Base-by-base conservation (phyloP, 2,329 filamentous ascomycete species). In the Talaromyces sp. region DNA sequence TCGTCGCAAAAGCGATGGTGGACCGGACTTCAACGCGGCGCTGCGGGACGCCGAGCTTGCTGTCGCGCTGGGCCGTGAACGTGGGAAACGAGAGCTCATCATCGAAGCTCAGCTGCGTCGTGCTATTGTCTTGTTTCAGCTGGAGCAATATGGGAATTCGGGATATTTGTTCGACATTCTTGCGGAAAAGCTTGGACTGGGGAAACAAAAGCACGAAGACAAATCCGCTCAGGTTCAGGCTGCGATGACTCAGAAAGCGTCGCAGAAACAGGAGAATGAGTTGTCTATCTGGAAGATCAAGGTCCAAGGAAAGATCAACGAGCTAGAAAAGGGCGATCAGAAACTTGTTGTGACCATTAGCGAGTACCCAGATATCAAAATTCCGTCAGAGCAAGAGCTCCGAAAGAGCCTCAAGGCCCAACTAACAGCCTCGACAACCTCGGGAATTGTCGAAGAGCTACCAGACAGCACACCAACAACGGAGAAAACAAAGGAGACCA, bases 61-160 rank as follows among this genome's bases (percentile, higher is more conserved):
- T 2, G 83, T 89, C 59, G 76, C 83, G 42, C 77, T 83, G 4
- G 89, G 88, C 2, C 79, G 79, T 30, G 82, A 88, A 65, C 89
- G 94, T 47, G 90, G 85, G 34, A 89, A 88, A 69, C 86, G 90
- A 57, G 86, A 91, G 66, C 83, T 89, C 33, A 91, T 97, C 73
- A 82, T 87, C 53, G 85, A 91, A n/a, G 89, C 91, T 1, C 91
- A 97, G 70, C 86, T 95, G 69, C 87, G 93, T 67, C 86, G 94
- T 42, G 90, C 86, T 5, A 85, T 96, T 12, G 84, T 89, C 10
- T 81, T 94, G 30, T 90, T 87, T 74, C 85, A 87, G 56, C 79
- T 92, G 47, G 85, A 85, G 36, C 83, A 85, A 59, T 91, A 87
- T 68, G 92, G 88, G 3, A 89, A 97, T 75, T 89, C 92, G 0